Conservation (phyloP, 208 protist species). For the Acanthamoeba healyi region DNA sequence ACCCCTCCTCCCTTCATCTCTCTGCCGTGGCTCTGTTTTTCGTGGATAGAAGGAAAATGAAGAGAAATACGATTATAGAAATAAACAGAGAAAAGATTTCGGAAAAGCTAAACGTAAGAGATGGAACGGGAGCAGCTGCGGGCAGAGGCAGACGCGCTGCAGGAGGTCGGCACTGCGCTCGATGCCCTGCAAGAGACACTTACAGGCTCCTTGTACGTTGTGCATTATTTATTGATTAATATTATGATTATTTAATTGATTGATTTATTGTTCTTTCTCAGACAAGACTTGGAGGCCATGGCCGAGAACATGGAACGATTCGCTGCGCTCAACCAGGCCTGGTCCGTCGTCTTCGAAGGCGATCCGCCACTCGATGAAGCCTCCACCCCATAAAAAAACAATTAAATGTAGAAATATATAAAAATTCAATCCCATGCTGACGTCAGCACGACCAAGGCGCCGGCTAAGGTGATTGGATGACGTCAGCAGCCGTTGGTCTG, state of each 20-base stretch:
- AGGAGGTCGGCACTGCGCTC: background rate
- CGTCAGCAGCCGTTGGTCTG: too few relatives aligned
- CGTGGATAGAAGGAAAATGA: background rate
- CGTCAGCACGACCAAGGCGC: too few relatives aligned
- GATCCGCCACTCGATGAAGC: slow-evolving; percentile 13
- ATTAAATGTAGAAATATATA: too few relatives aligned
- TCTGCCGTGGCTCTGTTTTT: background rate
- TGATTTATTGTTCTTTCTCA: too few relatives aligned
- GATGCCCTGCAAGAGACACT: background rate
- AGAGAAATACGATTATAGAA: background rate
- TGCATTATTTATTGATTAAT: background rate
- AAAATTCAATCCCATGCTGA: background rate
- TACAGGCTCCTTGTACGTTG: background rate
- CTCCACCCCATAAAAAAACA: too few relatives aligned
- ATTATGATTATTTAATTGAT: background rate
- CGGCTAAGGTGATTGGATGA: too few relatives aligned
- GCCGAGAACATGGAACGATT: slow-evolving; percentile 10
- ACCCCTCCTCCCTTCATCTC: background rate
- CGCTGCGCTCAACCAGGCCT: background rate
- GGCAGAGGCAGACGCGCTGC: background rate
- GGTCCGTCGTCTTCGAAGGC: slow-evolving; percentile 2
- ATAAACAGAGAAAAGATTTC: background rate
- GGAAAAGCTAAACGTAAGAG: background rate
- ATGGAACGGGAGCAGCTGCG: slow-evolving; percentile 5
- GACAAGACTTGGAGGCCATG: slow-evolving; percentile 2